These are phyloP conservation scores for Leccinum ponderosum DNA, from an alignment of 1,284 basidiomycete genomes.

Conservation along the genomic window DNA sequence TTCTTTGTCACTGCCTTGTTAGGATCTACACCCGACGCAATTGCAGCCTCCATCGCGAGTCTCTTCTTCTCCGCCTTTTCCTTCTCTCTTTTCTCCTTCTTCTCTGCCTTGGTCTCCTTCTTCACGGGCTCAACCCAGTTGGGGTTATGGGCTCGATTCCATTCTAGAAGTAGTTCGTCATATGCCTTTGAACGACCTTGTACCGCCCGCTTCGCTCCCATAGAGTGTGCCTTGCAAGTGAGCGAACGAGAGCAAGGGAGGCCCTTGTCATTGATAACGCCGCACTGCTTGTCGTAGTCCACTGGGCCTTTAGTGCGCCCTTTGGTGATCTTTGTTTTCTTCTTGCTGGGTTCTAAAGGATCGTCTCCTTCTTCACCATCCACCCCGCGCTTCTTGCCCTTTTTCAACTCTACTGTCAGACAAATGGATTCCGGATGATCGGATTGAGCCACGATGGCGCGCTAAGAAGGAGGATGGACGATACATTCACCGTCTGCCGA, in stretches of 20 bases:
- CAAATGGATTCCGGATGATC: background rate
- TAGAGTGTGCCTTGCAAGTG: conserved; percentile 98
- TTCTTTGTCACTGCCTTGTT: conserved; percentile 53
- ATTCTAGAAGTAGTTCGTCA: conserved; percentile 88
- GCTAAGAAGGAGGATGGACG: conserved; percentile 21
- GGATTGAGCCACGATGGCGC: conserved; percentile 14
- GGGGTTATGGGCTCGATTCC: conserved; percentile 91
- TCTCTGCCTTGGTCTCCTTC: conserved; percentile 77
- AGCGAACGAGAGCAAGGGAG: conserved; percentile 95
- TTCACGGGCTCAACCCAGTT: conserved; percentile 94
- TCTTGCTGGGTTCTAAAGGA: conserved; percentile 61
- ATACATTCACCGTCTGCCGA: conserved; percentile 46
- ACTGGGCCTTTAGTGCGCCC: conserved; percentile 82
- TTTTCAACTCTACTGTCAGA: conserved; percentile 31
- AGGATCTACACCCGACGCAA: conserved; percentile 54
- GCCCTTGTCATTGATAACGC: conserved; percentile 96
- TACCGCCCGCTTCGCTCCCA: conserved; percentile 95
- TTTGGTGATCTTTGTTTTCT: conserved; percentile 77
- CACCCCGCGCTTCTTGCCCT: conserved; percentile 72
- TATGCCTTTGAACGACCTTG: conserved; percentile 84
- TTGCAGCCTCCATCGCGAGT: conserved; percentile 63
- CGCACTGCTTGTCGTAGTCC: conserved; percentile 92
- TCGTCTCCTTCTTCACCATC: conserved; percentile 64
- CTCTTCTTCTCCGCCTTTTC: conserved; percentile 79
- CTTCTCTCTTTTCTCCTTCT: conserved; percentile 75